Conservation (phyloP, 2,329 filamentous ascomycete genomes). For the Curvularia sp. region DNA sequence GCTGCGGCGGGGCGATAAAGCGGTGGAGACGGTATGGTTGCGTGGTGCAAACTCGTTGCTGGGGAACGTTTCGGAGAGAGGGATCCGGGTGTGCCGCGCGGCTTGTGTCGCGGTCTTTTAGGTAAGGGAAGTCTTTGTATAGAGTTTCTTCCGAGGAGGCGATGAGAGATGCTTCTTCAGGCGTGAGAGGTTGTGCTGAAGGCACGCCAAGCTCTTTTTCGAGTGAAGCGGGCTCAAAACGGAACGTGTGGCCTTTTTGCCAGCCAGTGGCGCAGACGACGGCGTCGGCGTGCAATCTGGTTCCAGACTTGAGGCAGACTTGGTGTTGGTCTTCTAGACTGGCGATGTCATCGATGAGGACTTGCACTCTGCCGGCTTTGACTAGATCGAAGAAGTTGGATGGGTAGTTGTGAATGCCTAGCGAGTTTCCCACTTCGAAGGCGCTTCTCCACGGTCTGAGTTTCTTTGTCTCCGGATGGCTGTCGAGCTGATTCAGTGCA, state of each 20-base stretch:
- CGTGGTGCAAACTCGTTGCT: conserved; percentile 3
- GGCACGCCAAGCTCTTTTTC: conserved; percentile 58
- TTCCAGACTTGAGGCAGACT: conserved; percentile 59
- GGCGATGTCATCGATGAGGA: conserved; percentile 64
- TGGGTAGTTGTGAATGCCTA: conserved; percentile 68
- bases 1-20: conserved; percentile 51
- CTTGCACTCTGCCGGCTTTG: conserved; percentile 58
- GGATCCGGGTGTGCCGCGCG: conserved; percentile 30
- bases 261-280: conserved; percentile 66
- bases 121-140: conserved; percentile 24
- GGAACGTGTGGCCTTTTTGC: conserved; percentile 59
- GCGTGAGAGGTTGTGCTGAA: conserved; percentile 30
- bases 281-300: conserved; percentile 56
- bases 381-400: conserved; percentile 65
- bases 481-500: conserved; percentile 55
- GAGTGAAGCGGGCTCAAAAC: conserved; percentile 55
- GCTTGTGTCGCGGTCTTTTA: conserved; percentile 27
- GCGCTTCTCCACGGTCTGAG: conserved; percentile 52
- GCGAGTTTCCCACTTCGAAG: conserved; percentile 62
- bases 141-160: conserved; percentile 28
- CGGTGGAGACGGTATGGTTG: conserved; percentile 51
- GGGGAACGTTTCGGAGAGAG: conserved; percentile 19
- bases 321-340: conserved; percentile 53
- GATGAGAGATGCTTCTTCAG: conserved; percentile 49
- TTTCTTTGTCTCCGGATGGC: conserved; percentile 51